Base-by-base conservation (phyloP, 495 filamentous ascomycete species). In the Tuber aestivum region DNA sequence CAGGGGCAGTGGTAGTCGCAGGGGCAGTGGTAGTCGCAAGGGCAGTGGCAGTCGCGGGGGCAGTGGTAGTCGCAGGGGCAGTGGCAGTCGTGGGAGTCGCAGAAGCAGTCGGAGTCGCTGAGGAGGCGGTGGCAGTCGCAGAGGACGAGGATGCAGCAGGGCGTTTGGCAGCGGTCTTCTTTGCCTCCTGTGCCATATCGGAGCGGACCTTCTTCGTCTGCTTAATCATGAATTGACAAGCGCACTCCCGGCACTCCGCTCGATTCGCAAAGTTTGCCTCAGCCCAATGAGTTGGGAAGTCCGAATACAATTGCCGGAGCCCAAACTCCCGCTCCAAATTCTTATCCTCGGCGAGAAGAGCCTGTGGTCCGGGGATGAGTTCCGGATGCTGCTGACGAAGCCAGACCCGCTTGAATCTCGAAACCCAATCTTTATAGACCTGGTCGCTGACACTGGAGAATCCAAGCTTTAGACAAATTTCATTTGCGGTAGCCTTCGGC, bases 111-210 rank as follows among this genome's bases (percentile, higher is more conserved):
- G 41, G 2, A 41, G 41, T 41, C 3, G 41, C 6, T 7, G 6
- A 12, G 3, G 7, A 3, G 2, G 41, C 7, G 0, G 41, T 9
- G 41, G 2, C 7, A 4, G 41, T 3, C 41, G 6, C 7, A 12
- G 9, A 16, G 0, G 41, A 1, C 41, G 0, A 16, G 0, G 18
- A 5, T 20, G 0, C 0, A 7, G 20, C 0, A 5, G 5, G 16
- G 20, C 18, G 8, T 16, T 1, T 7, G 44, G 44, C 20, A 7
- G 44, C 7, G 8, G 18, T 20, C 44, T 1, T 20, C 44, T 6
- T 23, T 23, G 18, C 8, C 20, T 48, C 44, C 0, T 3, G 0
- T 48, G 6, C 20, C 44, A 48, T 48, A 48, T 48, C 1, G 20
- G 18, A 21, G 44, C 5, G 18, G 18, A 48, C 44, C 44, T 48